Base-by-base conservation (phyloP, 805 yeast species). In the Lipomyces starkeyi region DNA sequence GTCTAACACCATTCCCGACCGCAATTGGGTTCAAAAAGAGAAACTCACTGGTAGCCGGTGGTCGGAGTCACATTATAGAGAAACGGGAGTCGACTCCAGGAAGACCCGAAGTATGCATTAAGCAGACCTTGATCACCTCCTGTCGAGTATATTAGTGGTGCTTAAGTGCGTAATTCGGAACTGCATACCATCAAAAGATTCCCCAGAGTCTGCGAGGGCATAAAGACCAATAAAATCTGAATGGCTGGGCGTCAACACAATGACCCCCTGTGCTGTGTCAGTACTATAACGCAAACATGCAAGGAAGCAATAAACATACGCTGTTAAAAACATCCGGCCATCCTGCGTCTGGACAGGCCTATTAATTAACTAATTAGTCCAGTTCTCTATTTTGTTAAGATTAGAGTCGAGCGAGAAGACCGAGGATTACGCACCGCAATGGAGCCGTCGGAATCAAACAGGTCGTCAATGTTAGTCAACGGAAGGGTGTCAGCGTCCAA, bases 321-420 rank as follows among this genome's bases (percentile, higher is more conserved):
- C 93, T 86, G 78, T 92, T 91, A 81, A 92, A 92, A 74, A 89
- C 83, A 79, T 92, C 97, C 0, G 97, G 97, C 91, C 96, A 92
- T 14, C 97, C 97, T n/a, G 86, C 82, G 79, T 92, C 97, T 0
- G 96, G 90, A 17, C 88, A 81, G 0, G 95, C 93, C 52, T 80
- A 54, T 68, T 17, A 29, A 20, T n/a, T 17, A 29, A 20, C 13
- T 17, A 32, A 60, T 55, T 22, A 54, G 22, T 43, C 40, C 5
- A 40, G n/a, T 5, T 11, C 14, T 14, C 13, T 22, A n/a, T 7
- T 14, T 9, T 27, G n/a, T 29, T 29, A 5, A 29, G 7, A 7
- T 29, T n/a, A n/a, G n/a, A 1, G 32, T 29, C 32, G 32, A 29
- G 8, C 32, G 53, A 25, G 32, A 60, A 58, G 29, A 35, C 29